These are phyloP conservation scores for Chlorencoelia australis DNA, from an alignment of 2,329 filamentous ascomycete species.

Conservation along the genomic window DNA sequence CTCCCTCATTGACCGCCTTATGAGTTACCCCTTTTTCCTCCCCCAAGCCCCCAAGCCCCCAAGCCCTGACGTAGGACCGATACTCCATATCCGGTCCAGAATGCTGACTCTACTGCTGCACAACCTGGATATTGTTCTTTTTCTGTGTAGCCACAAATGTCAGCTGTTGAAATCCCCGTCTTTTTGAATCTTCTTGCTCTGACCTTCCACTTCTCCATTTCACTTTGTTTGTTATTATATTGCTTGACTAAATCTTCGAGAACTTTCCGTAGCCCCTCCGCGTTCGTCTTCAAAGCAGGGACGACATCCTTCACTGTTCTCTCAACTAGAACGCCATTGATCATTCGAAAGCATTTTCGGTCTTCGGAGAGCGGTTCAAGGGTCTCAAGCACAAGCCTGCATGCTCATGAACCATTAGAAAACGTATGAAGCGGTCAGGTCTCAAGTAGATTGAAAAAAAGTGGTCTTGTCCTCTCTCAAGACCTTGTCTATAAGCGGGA, in stretches of 20 bases:
- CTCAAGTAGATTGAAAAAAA: too few relatives aligned
- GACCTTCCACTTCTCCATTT: conserved; percentile 98
- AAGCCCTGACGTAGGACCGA: conserved; percentile 20
- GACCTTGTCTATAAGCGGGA: too few relatives aligned
- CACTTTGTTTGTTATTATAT: conserved; percentile 88
- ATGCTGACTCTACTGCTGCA: conserved; percentile 50
- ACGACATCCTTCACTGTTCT: conserved; percentile 87
- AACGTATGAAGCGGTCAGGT: conserved; percentile 17
- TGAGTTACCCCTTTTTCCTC: conserved; percentile 12
- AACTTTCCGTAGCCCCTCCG: conserved; percentile 87
- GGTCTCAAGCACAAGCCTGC: conserved; percentile 87
- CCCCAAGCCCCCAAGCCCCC: too few relatives aligned
- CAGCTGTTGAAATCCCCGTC: conserved; percentile 7
- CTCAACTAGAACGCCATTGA: conserved; percentile 93
- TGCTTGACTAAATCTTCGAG: conserved; percentile 91
- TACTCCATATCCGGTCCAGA: conserved; percentile 9
- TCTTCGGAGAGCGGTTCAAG: conserved; percentile 71
- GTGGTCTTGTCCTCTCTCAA: too few relatives aligned
- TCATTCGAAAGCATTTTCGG: conserved; percentile 97
- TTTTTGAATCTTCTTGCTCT: conserved; percentile 26
- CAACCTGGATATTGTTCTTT: conserved; percentile 82
- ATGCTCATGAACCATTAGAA: conserved; percentile 31
- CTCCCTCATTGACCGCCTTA: conserved; percentile 18
- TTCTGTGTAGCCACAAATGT: conserved; percentile 44
- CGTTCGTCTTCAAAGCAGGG: conserved; percentile 84